A percentile compares a stretch with the other conserved stretches of the same genome.
Evolutionary conservation across 2,329 filamentous ascomycete genomes (phyloP).

Genomic region (Aspergillus fructus): DNA sequence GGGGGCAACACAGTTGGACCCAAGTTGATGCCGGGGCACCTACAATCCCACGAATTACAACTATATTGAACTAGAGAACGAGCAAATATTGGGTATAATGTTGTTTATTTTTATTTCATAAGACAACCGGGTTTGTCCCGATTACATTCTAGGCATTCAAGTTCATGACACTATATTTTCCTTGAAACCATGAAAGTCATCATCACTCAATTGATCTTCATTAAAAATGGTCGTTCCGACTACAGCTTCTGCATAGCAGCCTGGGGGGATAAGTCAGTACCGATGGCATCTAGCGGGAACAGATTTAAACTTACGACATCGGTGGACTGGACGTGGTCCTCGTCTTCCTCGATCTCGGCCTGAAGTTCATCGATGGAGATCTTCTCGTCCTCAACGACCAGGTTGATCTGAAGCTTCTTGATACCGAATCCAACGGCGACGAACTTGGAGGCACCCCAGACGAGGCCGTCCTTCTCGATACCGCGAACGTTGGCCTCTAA

Average conservation of each 20-base stretch:
- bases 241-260: slow-evolving; percentile 91
- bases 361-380: slow-evolving; percentile 83
- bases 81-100: slow-evolving; percentile 18
- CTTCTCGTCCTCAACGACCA: slow-evolving; percentile 97
- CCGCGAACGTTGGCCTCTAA: slow-evolving; percentile 77
- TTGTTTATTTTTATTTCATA: slow-evolving; percentile 31
- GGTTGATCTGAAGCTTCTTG: slow-evolving; percentile 98
- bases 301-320: slow-evolving; percentile 63
- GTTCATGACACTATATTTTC: slow-evolving; percentile 39
- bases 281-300: not conserved
- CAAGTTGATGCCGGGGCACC: not conserved
- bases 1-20: not conserved
- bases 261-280: slow-evolving; percentile 30
- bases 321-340: slow-evolving; percentile 94
- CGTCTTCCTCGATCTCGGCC: slow-evolving; percentile 78
- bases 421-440: slow-evolving; percentile 94
- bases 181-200: slow-evolving; percentile 36
- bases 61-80: not conserved
- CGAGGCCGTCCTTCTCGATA: slow-evolving; percentile 89
- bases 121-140: slow-evolving; percentile 22
- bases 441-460: slow-evolving; percentile 91
- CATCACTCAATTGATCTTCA: slow-evolving; percentile 35
- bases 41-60: not conserved
- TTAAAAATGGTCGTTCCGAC: slow-evolving; percentile 37
- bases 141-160: slow-evolving; percentile 29